Percentiles rank a stretch among this genome's conserved stretches.
phyloP scores from a whole-genome alignment of 192 early-diverging fungal genomes.

The Linderina pennispora region DNA sequence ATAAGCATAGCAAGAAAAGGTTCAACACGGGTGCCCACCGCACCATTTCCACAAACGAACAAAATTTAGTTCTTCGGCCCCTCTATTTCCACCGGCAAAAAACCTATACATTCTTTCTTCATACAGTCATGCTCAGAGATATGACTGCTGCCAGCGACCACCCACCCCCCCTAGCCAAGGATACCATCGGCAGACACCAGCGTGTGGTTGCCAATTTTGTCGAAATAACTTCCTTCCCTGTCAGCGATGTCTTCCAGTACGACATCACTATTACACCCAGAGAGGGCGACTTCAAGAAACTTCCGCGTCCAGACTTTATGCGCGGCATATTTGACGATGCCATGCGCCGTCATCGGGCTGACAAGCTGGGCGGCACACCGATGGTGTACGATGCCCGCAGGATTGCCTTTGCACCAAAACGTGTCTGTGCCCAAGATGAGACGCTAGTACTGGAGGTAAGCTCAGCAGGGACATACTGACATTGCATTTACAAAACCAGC shows the following conservation, averaged over 20 bases:
- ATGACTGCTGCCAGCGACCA: too few relatives aligned
- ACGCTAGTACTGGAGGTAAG: conserved; percentile 53
- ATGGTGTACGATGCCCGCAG: conserved; percentile 83
- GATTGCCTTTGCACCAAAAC: conserved; percentile 75
- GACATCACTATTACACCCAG: conserved; percentile 70
- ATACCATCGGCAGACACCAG: conserved; percentile 31
- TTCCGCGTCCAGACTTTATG: conserved; percentile 47
- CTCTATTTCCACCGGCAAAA: too few relatives aligned
- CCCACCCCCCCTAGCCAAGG: too few relatives aligned
- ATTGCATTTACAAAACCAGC: background rate
- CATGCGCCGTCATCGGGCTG: conserved; percentile 33
- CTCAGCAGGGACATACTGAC: background rate
- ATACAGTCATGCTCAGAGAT: too few relatives aligned
- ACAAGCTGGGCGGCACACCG: conserved; percentile 50
- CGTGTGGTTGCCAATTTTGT: conserved; percentile 70
- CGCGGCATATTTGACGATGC: conserved; percentile 64
- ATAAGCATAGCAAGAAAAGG: too few relatives aligned
- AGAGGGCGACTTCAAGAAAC: conserved; percentile 13
- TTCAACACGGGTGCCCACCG: too few relatives aligned
- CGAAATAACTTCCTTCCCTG: conserved; percentile 59
- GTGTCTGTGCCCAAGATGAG: conserved; percentile 63
- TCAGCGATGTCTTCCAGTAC: conserved; percentile 77
- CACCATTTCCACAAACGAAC: too few relatives aligned
- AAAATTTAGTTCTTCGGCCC: too few relatives aligned
- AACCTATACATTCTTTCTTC: too few relatives aligned